Base-by-base conservation (phyloP, 1,284 basidiomycete genomes). In the Cutaneotrichosporon cyanovorans region DNA sequence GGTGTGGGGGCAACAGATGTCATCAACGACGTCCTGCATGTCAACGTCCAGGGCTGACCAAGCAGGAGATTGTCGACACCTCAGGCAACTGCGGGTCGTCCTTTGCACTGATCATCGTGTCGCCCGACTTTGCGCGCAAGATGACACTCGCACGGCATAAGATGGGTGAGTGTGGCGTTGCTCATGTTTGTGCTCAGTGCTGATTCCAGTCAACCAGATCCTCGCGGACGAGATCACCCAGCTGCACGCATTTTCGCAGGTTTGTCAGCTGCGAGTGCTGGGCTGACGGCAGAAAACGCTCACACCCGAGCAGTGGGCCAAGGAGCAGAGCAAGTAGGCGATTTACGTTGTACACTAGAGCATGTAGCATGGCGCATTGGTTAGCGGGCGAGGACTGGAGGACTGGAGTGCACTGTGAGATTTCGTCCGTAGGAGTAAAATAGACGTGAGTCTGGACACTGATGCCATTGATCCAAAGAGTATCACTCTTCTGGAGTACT, bases 61-160 rank as follows among this genome's bases (percentile, higher is more conserved):
- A 19, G 2, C 43, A 55, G 54, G 54, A 56, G 23, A 56, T 56
- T 25, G 43, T 40, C 20, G 54, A 56, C 54, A 71, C 68, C 0
- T 71, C 68, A 3, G 69, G 67, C 19, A 72, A 72, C 47, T 72
- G 69, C 55, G 69, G 69, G 14, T 63, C 61, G n/a, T 68, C 67
- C 5, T 72, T 63, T 40, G 64, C 66, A 5, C 56, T 70, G 25
- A 62, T 60, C 7, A 60, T 72, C 30, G 69, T 72, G 5, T 70
- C 69, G 19, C 61, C 63, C 7, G 63, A 63, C 48, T 72, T 72
- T 49, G 60, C 59, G 4, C 63, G 62, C 48, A 72, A 69, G 57
- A 63, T 65, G 50, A 70, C 68, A 2, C 48, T 72, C 28, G 63
- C 64, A 21, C 45, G 69, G 45, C 69, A 72, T 53, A 70, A 69